Evolutionary conservation across 192 early-diverging fungal genomes (phyloP).

Genomic region (Entomortierella parvispora): DNA sequence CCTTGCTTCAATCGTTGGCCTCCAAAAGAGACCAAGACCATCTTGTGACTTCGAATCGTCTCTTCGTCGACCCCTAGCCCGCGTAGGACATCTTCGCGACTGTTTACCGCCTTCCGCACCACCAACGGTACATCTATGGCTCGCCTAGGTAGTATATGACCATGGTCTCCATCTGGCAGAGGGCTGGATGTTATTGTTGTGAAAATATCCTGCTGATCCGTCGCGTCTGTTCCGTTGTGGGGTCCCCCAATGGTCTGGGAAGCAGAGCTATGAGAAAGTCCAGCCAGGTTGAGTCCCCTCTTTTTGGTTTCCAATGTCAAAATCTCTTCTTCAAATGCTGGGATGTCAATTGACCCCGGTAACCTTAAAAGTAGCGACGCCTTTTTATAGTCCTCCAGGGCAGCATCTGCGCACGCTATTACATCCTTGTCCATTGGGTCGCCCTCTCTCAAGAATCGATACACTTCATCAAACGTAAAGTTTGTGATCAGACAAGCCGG

Average conservation of each 20-base stretch:
- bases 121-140: slow-evolving; percentile 70
- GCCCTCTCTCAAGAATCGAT: slow-evolving; percentile 61
- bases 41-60: slow-evolving; percentile 58
- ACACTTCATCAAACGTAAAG: slow-evolving; percentile 72
- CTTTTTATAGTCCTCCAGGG: slow-evolving; percentile 61
- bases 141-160: slow-evolving; percentile 5
- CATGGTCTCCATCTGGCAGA: too few species aligned
- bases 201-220: too few species aligned
- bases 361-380: slow-evolving; percentile 62
- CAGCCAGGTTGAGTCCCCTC: too few species aligned
- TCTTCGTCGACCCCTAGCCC: slow-evolving; percentile 58
- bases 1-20: slow-evolving; percentile 61
- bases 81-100: slow-evolving; percentile 55
- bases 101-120: slow-evolving; percentile 56
- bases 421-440: slow-evolving; percentile 59
- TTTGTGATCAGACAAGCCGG: slow-evolving; percentile 67
- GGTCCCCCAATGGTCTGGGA: not conserved
- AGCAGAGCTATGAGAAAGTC: not conserved
- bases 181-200: too few species aligned
- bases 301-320: slow-evolving; percentile 10
- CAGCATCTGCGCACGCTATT: slow-evolving; percentile 45
- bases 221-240: too few species aligned
- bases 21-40: slow-evolving; percentile 64
- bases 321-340: slow-evolving; percentile 60
- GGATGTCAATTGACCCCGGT: slow-evolving; percentile 67